Evolutionary conservation across 106 monocot species (phyloP).

Genomic region (Allium fistulosum): DNA sequence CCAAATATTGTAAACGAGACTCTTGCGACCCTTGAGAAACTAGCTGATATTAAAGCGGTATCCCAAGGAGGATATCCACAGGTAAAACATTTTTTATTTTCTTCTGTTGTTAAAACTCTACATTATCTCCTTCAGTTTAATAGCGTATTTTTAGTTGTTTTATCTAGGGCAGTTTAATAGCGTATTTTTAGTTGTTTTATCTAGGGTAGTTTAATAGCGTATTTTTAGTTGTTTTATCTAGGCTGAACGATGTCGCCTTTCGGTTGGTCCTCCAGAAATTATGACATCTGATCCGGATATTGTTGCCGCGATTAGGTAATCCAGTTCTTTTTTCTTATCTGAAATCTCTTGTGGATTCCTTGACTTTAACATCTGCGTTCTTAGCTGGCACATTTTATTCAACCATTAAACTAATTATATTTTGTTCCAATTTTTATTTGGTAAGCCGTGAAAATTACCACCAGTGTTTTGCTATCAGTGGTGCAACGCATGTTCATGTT

Average conservation of each 20-base stretch:
- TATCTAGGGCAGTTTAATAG: not conserved
- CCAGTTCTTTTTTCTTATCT: not conserved
- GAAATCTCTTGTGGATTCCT: not conserved
- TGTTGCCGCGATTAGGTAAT: constrained; percentile 78
- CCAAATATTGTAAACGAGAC: constrained; percentile 68
- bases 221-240: constrained; percentile 18
- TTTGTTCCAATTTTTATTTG: too few species aligned
- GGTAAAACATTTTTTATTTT: constrained; percentile 19
- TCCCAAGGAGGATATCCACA: constrained; percentile 89
- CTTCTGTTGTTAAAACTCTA: not conserved
- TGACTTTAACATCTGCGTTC: too few species aligned
- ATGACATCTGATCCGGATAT: constrained; percentile 58
- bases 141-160: too few species aligned
- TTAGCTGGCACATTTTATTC: too few species aligned
- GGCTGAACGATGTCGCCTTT: constrained; percentile 87
- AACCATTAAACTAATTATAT: too few species aligned
- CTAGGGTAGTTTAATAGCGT: constrained; percentile 27
- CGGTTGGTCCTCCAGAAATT: constrained; percentile 68
- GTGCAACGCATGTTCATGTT: too few species aligned
- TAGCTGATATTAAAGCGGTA: constrained; percentile 60
- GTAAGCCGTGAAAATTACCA: too few species aligned
- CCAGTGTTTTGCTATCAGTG: too few species aligned
- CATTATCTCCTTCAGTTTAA: not conserved
- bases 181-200: constrained; percentile 8
- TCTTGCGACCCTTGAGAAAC: constrained; percentile 58